Conservation (phyloP, 2,329 filamentous ascomycete species). For the Fusarium brevicatenulatum region DNA sequence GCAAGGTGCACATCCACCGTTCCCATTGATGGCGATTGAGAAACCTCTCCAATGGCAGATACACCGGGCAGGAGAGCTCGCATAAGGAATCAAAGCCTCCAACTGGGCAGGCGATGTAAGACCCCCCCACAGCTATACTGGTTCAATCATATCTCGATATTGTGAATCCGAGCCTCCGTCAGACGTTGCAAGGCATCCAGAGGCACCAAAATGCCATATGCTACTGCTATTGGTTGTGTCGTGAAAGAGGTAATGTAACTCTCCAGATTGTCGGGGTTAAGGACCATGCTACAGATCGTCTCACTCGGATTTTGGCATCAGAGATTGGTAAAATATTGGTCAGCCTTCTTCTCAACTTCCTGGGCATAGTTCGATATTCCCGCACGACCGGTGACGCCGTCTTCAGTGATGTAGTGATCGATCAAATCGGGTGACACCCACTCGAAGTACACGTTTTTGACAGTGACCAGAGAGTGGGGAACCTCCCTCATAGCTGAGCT, state of each 20-base stretch:
- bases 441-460: slow-evolving; percentile 68
- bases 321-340: slow-evolving; percentile 56
- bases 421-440: slow-evolving; percentile 64
- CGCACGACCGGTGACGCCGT: slow-evolving; percentile 55
- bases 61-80: background rate
- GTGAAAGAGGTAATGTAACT: slow-evolving; percentile 12
- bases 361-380: slow-evolving; percentile 55
- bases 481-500: background rate
- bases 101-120: slow-evolving; percentile 16
- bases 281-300: slow-evolving; percentile 2
- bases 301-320: slow-evolving; percentile 19
- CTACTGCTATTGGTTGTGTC: slow-evolving; percentile 13
- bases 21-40: background rate
- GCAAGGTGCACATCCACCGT: background rate
- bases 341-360: slow-evolving; percentile 50
- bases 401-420: slow-evolving; percentile 65
- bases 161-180: slow-evolving; percentile 6
- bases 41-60: background rate
- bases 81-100: background rate
- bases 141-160: slow-evolving; percentile 16
- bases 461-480: slow-evolving; percentile 39
- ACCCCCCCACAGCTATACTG: slow-evolving; percentile 20
- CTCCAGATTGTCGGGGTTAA: slow-evolving; percentile 12
- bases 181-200: slow-evolving; percentile 12
- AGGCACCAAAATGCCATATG: background rate